Evolutionary conservation across 1,139 yeast genomes (phyloP).

Genomic region (Suhomyces bolitotheri): DNA sequence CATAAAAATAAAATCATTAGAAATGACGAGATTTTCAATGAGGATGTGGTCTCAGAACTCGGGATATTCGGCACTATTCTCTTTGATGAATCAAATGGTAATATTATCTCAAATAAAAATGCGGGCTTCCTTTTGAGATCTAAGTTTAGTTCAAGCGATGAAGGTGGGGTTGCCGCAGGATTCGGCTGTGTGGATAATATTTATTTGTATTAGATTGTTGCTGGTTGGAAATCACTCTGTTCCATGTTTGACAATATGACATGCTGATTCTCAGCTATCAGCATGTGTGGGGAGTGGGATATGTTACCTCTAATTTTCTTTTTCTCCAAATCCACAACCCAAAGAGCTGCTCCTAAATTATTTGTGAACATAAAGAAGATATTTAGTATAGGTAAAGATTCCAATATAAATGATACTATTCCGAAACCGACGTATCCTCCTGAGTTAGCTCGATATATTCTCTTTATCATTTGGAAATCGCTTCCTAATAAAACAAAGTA

Average conservation of each 20-base stretch:
- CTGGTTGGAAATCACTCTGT: neutral
- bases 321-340: constrained; percentile 48
- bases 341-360: constrained; percentile 69
- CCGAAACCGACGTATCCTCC: constrained; percentile 56
- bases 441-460: constrained; percentile 28
- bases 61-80: constrained; percentile 86
- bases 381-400: constrained; percentile 60
- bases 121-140: constrained; percentile 89
- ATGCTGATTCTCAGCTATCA: constrained; percentile 4
- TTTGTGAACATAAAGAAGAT: constrained; percentile 66
- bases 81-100: constrained; percentile 64
- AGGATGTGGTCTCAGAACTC: constrained; percentile 80
- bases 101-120: constrained; percentile 59
- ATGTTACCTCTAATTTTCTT: constrained; percentile 19
- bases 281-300: constrained; percentile 19
- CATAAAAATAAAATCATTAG: constrained; percentile 69
- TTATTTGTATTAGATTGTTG: constrained; percentile 36
- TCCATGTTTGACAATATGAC: neutral
- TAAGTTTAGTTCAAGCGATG: constrained; percentile 81
- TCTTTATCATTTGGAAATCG: constrained; percentile 38
- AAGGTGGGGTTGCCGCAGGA: constrained; percentile 99
- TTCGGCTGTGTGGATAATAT: constrained; percentile 92
- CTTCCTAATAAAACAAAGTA: constrained; percentile 63
- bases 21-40: constrained; percentile 59
- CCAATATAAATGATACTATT: constrained; percentile 55